A percentile compares a stretch with the other conserved stretches of the same genome.
Conservation (phyloP, 495 filamentous ascomycete genomes). For the Penicillium bialowiezense region DNA sequence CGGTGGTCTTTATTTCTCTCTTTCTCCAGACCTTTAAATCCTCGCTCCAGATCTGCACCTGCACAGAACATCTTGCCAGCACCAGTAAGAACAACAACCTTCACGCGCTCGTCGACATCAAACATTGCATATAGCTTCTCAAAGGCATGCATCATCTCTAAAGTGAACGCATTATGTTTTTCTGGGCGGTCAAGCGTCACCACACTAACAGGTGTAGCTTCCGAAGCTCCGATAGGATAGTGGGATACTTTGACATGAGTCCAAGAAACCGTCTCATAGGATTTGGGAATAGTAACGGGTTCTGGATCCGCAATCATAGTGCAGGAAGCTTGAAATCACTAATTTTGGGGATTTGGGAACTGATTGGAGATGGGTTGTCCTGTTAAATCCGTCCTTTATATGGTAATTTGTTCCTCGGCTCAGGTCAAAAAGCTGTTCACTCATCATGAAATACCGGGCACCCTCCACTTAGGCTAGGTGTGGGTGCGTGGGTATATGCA, state of each 20-base stretch:
- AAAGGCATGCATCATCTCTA: conserved; percentile 46
- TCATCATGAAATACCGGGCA: not conserved
- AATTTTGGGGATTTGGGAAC: too few relatives aligned
- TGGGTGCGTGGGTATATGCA: not conserved
- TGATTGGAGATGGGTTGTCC: too few relatives aligned
- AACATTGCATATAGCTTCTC: conserved; percentile 46
- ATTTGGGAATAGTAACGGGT: conserved; percentile 3
- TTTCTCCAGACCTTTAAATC: conserved; percentile 24
- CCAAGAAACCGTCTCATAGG: conserved; percentile 31
- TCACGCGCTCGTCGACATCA: conserved; percentile 47
- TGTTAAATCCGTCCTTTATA: not conserved
- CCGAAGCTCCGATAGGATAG: conserved; percentile 36
- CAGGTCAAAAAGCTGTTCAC: not conserved
- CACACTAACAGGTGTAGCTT: conserved; percentile 47
- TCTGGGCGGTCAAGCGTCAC: conserved; percentile 50
- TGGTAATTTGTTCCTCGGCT: not conserved
- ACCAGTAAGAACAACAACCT: conserved; percentile 51
- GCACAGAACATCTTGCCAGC: conserved; percentile 54
- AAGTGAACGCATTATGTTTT: conserved; percentile 55
- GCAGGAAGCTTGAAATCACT: not conserved
- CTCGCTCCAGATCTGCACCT: conserved; percentile 47
- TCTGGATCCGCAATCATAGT: not conserved
- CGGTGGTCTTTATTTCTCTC: conserved; percentile 17
- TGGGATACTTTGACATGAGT: conserved; percentile 46
- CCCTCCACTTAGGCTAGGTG: not conserved